Percentiles rank a stretch among this genome's conserved stretches.
These are phyloP conservation scores for Tulasnella sp. DNA, from an alignment of 768 basidiomycete species.

Conservation along the genomic window DNA sequence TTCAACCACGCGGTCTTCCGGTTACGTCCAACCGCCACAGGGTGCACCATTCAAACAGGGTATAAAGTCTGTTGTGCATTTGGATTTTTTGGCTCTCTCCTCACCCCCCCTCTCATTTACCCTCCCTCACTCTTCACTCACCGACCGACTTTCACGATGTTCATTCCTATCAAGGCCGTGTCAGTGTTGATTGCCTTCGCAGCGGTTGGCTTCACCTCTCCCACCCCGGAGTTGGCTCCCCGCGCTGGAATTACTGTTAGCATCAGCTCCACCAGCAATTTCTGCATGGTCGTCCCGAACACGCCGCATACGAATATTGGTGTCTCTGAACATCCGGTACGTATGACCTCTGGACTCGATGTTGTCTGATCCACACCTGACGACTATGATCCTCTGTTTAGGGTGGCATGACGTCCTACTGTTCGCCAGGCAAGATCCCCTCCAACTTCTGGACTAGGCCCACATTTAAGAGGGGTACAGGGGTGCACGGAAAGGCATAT, in stretches of 20 bases:
- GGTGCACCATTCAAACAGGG: too few species aligned
- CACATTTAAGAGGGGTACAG: background rate
- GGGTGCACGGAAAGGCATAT: conserved; percentile 2
- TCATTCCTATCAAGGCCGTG: too few species aligned
- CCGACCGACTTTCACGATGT: too few species aligned
- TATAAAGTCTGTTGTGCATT: too few species aligned
- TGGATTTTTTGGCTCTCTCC: too few species aligned
- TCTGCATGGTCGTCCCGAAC: conserved; percentile 16
- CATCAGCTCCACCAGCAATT: conserved; percentile 3
- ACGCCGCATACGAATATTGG: conserved; percentile 14
- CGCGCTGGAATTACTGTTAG: conserved; percentile 1
- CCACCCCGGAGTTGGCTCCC: background rate
- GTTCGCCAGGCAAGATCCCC: conserved; percentile 8
- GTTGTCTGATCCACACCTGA: too few species aligned
- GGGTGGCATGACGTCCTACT: conserved; percentile 12
- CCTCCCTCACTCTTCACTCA: too few species aligned
- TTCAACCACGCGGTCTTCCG: too few species aligned
- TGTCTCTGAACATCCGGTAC: conserved; percentile 13
- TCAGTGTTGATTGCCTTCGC: too few species aligned
- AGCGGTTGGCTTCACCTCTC: too few species aligned
- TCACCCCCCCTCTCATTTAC: too few species aligned
- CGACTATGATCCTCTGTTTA: background rate
- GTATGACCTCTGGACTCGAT: background rate
- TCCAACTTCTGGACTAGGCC: conserved; percentile 13
- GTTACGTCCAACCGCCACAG: too few species aligned